A percentile compares a stretch with the other conserved stretches of the same genome.
These are phyloP conservation scores for Rhynchosporium graminicola DNA, from an alignment of 2,329 filamentous ascomycete genomes.

Conservation along the genomic window DNA sequence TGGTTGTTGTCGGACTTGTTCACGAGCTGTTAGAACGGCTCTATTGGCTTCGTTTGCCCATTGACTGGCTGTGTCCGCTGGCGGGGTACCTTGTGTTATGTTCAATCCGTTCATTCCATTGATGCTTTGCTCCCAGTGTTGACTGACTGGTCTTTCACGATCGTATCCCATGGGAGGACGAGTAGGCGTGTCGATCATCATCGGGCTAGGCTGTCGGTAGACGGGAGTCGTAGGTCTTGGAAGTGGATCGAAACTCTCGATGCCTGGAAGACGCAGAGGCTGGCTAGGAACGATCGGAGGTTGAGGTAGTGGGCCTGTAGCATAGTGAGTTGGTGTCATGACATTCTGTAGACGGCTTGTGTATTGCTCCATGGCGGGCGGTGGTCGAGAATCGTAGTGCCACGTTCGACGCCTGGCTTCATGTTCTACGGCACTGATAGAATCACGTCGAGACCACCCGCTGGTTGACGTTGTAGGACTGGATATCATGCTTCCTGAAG, in stretches of 20 bases:
- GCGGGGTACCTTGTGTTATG: constrained; percentile 55
- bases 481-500: constrained; percentile 59
- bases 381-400: constrained; percentile 74
- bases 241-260: constrained; percentile 85
- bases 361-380: constrained; percentile 43
- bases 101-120: constrained; percentile 68
- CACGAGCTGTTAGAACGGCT: constrained; percentile 56
- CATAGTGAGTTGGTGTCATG: constrained; percentile 65
- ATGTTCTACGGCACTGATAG: constrained; percentile 64
- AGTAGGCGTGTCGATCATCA: constrained; percentile 65
- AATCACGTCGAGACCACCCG: constrained; percentile 64
- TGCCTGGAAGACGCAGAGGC: constrained; percentile 70
- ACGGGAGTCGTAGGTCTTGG: constrained; percentile 64
- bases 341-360: constrained; percentile 75
- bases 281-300: constrained; percentile 36
- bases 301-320: constrained; percentile 36
- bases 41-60: constrained; percentile 60
- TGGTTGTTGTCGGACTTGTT: constrained; percentile 50
- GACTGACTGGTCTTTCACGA: constrained; percentile 48
- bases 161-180: constrained; percentile 40
- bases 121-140: constrained; percentile 65
- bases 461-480: constrained; percentile 65
- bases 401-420: constrained; percentile 84
- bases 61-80: constrained; percentile 52
- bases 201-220: constrained; percentile 69